Evolutionary conservation across 768 basidiomycete genomes (phyloP).

Genomic region (Panaeolus papilionaceus): DNA sequence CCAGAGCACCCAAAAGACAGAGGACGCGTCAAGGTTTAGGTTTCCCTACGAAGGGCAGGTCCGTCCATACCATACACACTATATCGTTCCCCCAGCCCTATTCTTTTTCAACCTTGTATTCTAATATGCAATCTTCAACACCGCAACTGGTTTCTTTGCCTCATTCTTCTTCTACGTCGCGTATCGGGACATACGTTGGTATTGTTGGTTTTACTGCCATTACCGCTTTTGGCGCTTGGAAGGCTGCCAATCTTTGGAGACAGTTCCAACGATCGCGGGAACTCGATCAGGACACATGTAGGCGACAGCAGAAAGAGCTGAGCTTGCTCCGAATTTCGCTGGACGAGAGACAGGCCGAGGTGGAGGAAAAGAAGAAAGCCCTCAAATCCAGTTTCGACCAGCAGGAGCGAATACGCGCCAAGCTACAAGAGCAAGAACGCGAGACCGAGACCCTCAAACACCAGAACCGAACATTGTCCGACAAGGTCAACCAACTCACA

Average conservation of each 20-base stretch:
- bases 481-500: constrained; percentile 25
- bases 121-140: constrained; percentile 12
- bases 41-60: constrained; percentile 14
- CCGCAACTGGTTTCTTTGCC: constrained; percentile 11
- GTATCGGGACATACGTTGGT: constrained; percentile 31
- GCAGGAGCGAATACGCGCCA: constrained; percentile 24
- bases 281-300: constrained; percentile 18
- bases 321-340: constrained; percentile 26
- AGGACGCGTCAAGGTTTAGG: constrained; percentile 14
- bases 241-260: constrained; percentile 30
- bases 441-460: constrained; percentile 27
- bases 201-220: constrained; percentile 38
- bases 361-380: constrained; percentile 28
- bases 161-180: constrained; percentile 15
- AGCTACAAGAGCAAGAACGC: constrained; percentile 25
- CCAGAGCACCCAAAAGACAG: constrained; percentile 25
- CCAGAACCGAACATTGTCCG: constrained; percentile 27
- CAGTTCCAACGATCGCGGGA: constrained; percentile 25
- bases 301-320: constrained; percentile 22
- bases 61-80: constrained; percentile 9
- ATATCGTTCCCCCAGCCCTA: constrained; percentile 9
- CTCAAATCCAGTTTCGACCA: constrained; percentile 25
- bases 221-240: constrained; percentile 35
- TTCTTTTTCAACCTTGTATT: constrained; percentile 12
- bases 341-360: constrained; percentile 27